phyloP scores from a whole-genome alignment of 495 filamentous ascomycete species.

The Staphylotrichum tortipilum region DNA sequence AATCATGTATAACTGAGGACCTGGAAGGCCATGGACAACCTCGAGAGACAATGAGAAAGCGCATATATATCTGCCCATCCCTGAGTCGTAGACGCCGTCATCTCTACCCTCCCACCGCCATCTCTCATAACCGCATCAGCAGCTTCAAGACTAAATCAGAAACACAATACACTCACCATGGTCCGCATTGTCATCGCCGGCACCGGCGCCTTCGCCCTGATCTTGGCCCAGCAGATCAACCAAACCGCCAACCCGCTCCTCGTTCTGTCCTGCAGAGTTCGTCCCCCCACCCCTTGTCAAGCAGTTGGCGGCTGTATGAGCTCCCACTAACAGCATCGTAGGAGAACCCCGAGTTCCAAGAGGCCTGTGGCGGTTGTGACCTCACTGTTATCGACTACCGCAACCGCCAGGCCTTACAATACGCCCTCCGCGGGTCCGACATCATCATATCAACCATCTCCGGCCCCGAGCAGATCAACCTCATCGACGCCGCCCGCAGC shows the following conservation, averaged over 20 bases:
- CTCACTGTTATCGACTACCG: constrained; percentile 60
- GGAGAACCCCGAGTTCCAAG: constrained; percentile 48
- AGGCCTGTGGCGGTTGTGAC: no score
- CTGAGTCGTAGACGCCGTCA: no score
- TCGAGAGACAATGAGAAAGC: no score
- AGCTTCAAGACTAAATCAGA: constrained; percentile 29
- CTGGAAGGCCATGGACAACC: no score
- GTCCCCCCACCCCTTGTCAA: constrained; percentile 4
- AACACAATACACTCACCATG: constrained; percentile 30
- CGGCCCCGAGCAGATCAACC: constrained; percentile 53
- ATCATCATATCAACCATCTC: constrained; percentile 67
- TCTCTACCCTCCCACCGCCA: neutral
- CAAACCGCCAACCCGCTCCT: constrained; percentile 50
- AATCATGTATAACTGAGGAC: no score
- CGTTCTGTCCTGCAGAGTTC: constrained; percentile 56
- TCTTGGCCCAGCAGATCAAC: constrained; percentile 52
- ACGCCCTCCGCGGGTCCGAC: constrained; percentile 59
- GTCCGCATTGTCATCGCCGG: constrained; percentile 71
- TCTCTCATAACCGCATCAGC: neutral
- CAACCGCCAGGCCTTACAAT: constrained; percentile 41
- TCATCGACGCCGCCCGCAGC: constrained; percentile 62
- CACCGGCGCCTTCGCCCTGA: constrained; percentile 56
- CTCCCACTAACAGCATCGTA: no score
- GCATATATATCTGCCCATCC: no score
- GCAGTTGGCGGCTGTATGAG: no score